Conservation (phyloP, 441 rosid species). For the Populus hybrid region DNA sequence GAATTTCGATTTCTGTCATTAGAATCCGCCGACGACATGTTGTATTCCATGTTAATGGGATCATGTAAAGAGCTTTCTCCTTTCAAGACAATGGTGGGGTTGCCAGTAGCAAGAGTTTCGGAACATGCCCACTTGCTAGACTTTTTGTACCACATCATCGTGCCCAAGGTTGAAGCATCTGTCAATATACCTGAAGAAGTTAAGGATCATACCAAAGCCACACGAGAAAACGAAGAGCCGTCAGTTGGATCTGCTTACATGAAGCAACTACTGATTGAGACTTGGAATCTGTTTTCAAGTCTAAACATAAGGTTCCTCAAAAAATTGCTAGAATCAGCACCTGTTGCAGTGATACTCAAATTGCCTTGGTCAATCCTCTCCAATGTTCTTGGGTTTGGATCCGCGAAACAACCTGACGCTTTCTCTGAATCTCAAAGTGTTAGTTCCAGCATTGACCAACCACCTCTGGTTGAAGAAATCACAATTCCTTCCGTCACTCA, state of each 20-base stretch:
- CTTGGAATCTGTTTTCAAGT: constrained; percentile 14
- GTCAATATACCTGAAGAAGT: background rate
- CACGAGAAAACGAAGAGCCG: background rate
- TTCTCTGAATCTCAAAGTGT: background rate
- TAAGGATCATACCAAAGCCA: background rate
- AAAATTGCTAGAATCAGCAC: constrained; percentile 23
- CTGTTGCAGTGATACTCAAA: constrained; percentile 30
- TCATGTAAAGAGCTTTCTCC: constrained; percentile 48
- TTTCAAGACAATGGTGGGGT: constrained; percentile 21
- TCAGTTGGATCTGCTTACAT: background rate
- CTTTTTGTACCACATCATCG: constrained; percentile 41
- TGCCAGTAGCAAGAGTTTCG: background rate
- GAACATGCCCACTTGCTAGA: constrained; percentile 42
- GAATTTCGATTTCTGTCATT: background rate
- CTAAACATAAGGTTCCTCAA: constrained; percentile 10
- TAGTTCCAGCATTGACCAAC: constrained; percentile 13
- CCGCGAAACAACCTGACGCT: constrained; percentile 27
- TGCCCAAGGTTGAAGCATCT: constrained; percentile 27
- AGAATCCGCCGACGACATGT: background rate
- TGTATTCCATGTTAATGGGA: constrained; percentile 5
- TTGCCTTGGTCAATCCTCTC: constrained; percentile 46
- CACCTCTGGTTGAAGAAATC: constrained; percentile 57
- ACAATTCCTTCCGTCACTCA: constrained; percentile 60
- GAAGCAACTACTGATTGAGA: constrained; percentile 2
- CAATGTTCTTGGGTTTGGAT: constrained; percentile 41